phyloP scores from a whole-genome alignment of 495 filamentous ascomycete species.

The Neurospora sp. region DNA sequence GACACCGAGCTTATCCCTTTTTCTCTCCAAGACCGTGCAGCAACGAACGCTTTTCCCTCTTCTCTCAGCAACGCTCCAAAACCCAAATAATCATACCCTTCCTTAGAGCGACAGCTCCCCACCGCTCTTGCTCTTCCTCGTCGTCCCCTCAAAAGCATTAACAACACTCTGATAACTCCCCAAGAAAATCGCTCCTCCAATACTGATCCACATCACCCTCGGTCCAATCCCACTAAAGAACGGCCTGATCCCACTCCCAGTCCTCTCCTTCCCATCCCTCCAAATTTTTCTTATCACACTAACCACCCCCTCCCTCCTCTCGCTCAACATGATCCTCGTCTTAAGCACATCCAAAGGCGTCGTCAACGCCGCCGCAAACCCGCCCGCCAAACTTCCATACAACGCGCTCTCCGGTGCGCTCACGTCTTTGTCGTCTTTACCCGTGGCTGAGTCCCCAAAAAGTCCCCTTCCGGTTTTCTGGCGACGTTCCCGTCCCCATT shows the following conservation, averaged over 20 bases:
- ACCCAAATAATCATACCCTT: neutral
- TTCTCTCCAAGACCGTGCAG: neutral
- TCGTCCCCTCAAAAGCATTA: conserved; percentile 47
- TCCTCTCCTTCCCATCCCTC: conserved; percentile 26
- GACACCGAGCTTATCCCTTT: neutral
- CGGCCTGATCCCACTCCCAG: conserved; percentile 51
- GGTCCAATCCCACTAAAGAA: conserved; percentile 88
- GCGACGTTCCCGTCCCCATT: conserved; percentile 29
- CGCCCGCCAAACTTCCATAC: conserved; percentile 76
- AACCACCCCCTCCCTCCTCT: conserved; percentile 44
- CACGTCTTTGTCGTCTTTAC: conserved; percentile 36
- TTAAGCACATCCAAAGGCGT: conserved; percentile 95
- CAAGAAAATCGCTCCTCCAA: conserved; percentile 87
- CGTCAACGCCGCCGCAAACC: conserved; percentile 76
- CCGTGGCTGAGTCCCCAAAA: conserved; percentile 25
- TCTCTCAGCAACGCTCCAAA: neutral
- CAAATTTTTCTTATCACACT: conserved; percentile 56
- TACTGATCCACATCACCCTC: conserved; percentile 85
- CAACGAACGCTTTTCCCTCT: neutral
- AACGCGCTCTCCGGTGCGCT: conserved; percentile 70
- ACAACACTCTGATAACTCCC: conserved; percentile 90
- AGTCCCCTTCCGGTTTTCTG: conserved; percentile 40
- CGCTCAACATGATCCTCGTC: conserved; percentile 86
- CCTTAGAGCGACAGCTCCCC: neutral
- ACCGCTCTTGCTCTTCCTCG: conserved; percentile 6